Base-by-base conservation (phyloP, 192 early-diverging fungal species). In the Dissophora globulifera region DNA sequence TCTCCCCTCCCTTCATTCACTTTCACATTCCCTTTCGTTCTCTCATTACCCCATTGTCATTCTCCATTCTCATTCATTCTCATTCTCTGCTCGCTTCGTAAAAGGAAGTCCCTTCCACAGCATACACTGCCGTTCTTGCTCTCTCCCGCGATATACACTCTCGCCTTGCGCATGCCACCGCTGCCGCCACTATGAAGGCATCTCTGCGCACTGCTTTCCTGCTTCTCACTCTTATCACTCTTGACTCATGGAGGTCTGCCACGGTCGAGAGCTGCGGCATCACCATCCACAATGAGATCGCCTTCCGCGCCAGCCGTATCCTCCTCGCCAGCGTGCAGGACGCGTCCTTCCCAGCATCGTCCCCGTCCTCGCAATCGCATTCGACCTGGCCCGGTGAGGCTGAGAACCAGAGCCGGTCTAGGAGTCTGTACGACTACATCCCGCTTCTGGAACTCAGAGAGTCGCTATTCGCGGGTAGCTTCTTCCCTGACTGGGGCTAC, bases 201-300 rank as follows among this genome's bases (percentile, higher is more conserved):
- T n/a, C n/a, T n/a, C n/a, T n/a, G n/a, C n/a, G n/a, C n/a, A n/a
- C n/a, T n/a, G n/a, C n/a, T n/a, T n/a, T n/a, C 35, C 45, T 59
- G 27, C 27, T 26, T 15, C 26, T 62, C 15, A 9, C 27, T 20
- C 31, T 51, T 41, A 33, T 41, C 31, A 25, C 35, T 15, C 31
- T 50, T 22, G 15, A 50, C 47, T 47, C 57, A 17, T 3, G 26
- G 6, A 46, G 40, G 25, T 31, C 16, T 17, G 2, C 41, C 11
- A 15, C 19, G 22, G 69, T 70, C 29, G 19, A 58, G 19, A 58
- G 51, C 43, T 80, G 79, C 41, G 79, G 79, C 51, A 50, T 80
- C 17, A 74, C 64, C 31, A 63, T 80, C 49, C 79, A 80, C 59
- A 80, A 80, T 43, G 79, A 80, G 51, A 46, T 80, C 41, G 70